Conservation (phyloP, 2,329 filamentous ascomycete species). For the Sclerotinia spermophila region DNA sequence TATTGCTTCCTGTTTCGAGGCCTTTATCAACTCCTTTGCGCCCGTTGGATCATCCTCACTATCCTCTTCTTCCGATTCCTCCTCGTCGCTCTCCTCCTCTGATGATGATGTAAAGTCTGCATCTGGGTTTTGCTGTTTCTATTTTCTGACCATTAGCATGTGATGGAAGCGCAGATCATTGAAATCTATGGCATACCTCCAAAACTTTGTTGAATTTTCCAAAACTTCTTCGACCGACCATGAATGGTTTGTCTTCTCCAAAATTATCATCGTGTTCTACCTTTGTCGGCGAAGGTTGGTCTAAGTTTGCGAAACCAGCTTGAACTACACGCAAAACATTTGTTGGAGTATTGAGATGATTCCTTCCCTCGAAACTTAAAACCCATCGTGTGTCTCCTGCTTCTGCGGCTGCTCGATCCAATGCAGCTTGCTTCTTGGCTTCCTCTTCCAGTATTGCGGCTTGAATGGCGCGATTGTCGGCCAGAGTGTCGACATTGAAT, state of each 20-base stretch:
- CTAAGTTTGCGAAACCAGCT: conserved; percentile 53
- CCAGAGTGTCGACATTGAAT: conserved; percentile 43
- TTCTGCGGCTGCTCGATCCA: conserved; percentile 59
- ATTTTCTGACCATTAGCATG: conserved; percentile 19
- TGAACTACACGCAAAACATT: conserved; percentile 55
- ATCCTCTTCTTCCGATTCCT: conserved; percentile 27
- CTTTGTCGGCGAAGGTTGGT: conserved; percentile 34
- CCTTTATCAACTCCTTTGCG: conserved; percentile 44
- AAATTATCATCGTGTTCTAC: conserved; percentile 28
- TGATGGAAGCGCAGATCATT: neutral
- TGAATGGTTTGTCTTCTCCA: conserved; percentile 34
- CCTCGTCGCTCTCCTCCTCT: conserved; percentile 33
- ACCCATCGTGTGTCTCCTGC: conserved; percentile 74
- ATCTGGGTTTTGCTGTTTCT: conserved; percentile 41
- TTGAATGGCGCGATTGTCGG: conserved; percentile 58
- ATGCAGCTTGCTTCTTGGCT: conserved; percentile 56
- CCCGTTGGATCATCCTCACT: conserved; percentile 41
- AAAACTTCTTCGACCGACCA: conserved; percentile 47
- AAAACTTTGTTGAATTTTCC: conserved; percentile 45
- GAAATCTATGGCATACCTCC: conserved; percentile 33
- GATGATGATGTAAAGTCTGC: conserved; percentile 38
- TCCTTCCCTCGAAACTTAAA: conserved; percentile 51
- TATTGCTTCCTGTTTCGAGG: conserved; percentile 44
- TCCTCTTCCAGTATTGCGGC: conserved; percentile 65
- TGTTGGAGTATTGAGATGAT: conserved; percentile 31